Base-by-base conservation (phyloP, 768 basidiomycete genomes). In the Suillus decipiens region DNA sequence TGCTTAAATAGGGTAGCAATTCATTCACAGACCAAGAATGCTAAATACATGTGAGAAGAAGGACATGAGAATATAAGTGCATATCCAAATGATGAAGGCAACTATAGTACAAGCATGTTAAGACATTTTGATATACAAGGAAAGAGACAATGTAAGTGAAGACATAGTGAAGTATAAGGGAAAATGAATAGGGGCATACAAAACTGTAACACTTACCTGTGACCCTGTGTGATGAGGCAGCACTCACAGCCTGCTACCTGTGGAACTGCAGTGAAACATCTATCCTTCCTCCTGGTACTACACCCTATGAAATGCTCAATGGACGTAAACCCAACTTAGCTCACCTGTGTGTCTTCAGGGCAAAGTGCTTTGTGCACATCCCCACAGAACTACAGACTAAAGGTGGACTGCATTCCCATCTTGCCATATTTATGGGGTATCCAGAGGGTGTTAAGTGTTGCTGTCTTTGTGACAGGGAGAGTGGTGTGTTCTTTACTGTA, bases 311-410 rank as follows among this genome's bases (percentile, higher is more conserved):
- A 15, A 9, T 66, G 2, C 28, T 59, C 39, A 59, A 66, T 66
- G 65, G 63, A 0, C 28, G n/a, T 1, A 61, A 61, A 28, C 65
- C 63, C 0, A 50, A 61, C 42, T 19, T 66, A 2, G 59, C 63
- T 0, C 60, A 66, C 55, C 36, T 66, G 0, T 11, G 65, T 4
- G 66, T 66, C 2, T 66, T 73, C 37, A 66, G 74, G 0, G 67
- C 64, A 1, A 12, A 24, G 0, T 69, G 68, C 28, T 63, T 65
- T 34, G 64, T 66, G 12, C 39, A 33, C 7, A 48, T 64, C 14
- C 64, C 66, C 5, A 36, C 68, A 0, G 39, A 69, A 3, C 51
- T 37, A 0, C 61, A 36, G 1, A 2, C 14, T 0, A 67, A 70
- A 51, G 56, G 61, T 3, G 63, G 64, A 10, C 53, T 63, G 0